Evolutionary conservation across 306 rosid genomes (phyloP).

Genomic region (Cicer cuneatum): DNA sequence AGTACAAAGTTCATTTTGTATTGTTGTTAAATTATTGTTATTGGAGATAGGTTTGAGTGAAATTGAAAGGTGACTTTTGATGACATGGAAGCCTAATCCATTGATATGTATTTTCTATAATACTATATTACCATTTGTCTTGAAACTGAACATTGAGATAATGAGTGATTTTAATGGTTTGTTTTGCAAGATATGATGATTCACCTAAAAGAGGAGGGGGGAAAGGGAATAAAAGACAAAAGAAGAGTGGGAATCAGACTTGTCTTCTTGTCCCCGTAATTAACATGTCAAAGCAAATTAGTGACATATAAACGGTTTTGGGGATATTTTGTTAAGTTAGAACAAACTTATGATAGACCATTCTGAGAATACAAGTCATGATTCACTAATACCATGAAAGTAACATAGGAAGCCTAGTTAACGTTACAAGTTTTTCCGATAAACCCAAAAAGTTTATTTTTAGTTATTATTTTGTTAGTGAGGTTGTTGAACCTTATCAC

Average conservation of each 20-base stretch:
- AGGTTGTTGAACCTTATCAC: too few relatives aligned
- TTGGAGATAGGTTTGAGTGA: slow-evolving; percentile 25
- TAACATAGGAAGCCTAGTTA: too few relatives aligned
- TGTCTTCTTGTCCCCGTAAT: slow-evolving; percentile 48
- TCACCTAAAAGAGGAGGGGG: not conserved
- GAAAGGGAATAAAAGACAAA: slow-evolving; percentile 44
- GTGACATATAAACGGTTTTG: slow-evolving; percentile 27
- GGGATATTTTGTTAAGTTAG: slow-evolving; percentile 8
- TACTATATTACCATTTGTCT: slow-evolving; percentile 43
- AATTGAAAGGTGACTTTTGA: slow-evolving; percentile 2
- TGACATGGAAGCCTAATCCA: slow-evolving; percentile 55
- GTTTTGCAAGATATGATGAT: slow-evolving; percentile 62
- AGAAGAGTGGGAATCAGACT: slow-evolving; percentile 46
- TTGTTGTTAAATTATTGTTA: not conserved
- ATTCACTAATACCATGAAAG: not conserved
- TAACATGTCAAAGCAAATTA: slow-evolving; percentile 49
- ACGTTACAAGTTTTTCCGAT: too few relatives aligned
- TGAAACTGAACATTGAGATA: slow-evolving; percentile 21
- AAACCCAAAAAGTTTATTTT: too few relatives aligned
- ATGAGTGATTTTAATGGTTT: slow-evolving; percentile 42
- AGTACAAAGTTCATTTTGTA: not conserved
- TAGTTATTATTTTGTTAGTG: too few relatives aligned
- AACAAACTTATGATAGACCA: not conserved
- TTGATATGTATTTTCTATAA: slow-evolving; percentile 3
- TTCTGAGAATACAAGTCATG: slow-evolving; percentile 7